Evolutionary conservation across 2,329 filamentous ascomycete genomes (phyloP), one percentile per base, ranked within the genome.

Genomic region (Huntiella savannae): DNA sequence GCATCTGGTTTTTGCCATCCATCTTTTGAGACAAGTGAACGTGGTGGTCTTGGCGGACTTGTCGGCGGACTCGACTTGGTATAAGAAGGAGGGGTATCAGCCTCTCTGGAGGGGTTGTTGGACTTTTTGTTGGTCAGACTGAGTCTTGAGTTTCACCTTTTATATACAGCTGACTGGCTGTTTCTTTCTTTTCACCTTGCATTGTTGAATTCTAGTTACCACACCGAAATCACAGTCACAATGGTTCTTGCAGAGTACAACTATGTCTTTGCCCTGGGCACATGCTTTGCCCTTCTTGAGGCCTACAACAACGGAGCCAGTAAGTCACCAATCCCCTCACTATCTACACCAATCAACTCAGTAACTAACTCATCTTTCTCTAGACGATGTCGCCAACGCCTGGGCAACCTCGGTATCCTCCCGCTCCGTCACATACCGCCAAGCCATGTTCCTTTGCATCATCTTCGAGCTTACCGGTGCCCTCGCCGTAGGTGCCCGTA

Each of bases 361-460:
- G 33, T 47, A 43, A 49, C 40, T 35, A 17, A 19, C 19, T 15
- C 15, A 16, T n/a, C 16, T 28, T 8, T 41, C 47, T 42, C 45
- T 49, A 79, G 76, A 86, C 62, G 82, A 87, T 79, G 82, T 88
- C 48, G 82, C 82, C 57, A 88, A 88, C 63, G 67, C 82, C 43
- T 87, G 80, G 78, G 82, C 82, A 5, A 87, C 82, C 54, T 79
- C 74, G 40, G 81, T 87, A 49, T 86, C 82, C 15, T 86, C 82
- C n/a, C 66, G 82, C 46, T 86, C 82, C 53, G 68, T 84, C 56
- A 67, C 76, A 2, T 81, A 83, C 63, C 62, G 73, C 54, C 75
- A 79, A 62, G 79, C 76, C 52, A 79, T 79, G 75, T 54, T 78
- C 33, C 63, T 80, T 41, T 73, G 75, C 41, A 70, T 72, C 40